phyloP scores from a whole-genome alignment of 2,329 filamentous ascomycete genomes.

The Colletotrichum phormii region DNA sequence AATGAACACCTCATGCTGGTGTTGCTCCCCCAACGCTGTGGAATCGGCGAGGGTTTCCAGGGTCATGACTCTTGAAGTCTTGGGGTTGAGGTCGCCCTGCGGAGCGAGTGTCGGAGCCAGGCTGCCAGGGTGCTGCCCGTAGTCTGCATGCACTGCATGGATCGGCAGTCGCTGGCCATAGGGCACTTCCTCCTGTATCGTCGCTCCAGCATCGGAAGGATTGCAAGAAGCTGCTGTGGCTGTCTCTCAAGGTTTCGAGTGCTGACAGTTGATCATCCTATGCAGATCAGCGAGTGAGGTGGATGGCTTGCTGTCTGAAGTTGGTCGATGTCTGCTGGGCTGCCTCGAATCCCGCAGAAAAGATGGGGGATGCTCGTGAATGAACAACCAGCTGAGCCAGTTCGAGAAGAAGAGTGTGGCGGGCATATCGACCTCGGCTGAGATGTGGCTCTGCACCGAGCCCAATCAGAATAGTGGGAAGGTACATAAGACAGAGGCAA shows the following conservation, averaged over 20 bases:
- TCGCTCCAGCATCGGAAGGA: not conserved
- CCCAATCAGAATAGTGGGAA: not conserved
- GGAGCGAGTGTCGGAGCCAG: conserved; percentile 14
- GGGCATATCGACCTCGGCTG: not conserved
- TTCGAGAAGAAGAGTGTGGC: not conserved
- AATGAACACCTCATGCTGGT: conserved; percentile 29
- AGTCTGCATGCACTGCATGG: conserved; percentile 28
- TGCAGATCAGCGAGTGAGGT: not conserved
- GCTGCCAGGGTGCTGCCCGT: conserved; percentile 14
- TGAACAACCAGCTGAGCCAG: too few relatives aligned
- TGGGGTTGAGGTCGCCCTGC: conserved; percentile 6
- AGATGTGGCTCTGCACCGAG: not conserved
- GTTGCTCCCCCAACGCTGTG: conserved; percentile 29
- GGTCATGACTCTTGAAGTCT: conserved; percentile 16
- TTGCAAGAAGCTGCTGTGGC: not conserved
- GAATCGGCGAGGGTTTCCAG: conserved; percentile 22
- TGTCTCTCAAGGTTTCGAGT: not conserved
- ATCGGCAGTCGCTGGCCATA: conserved; percentile 20
- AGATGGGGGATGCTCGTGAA: too few relatives aligned
- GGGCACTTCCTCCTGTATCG: not conserved
- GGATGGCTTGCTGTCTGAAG: conserved; percentile 2
- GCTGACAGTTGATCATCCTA: conserved; percentile 15
- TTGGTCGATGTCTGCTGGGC: not conserved
- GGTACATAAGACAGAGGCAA: not conserved
- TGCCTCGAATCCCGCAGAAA: not conserved